A percentile compares a stretch with the other conserved stretches of the same genome.
These are phyloP conservation scores for Talaromyces albobiverticillius DNA, from an alignment of 2,329 filamentous ascomycete species.

Conservation along the genomic window DNA sequence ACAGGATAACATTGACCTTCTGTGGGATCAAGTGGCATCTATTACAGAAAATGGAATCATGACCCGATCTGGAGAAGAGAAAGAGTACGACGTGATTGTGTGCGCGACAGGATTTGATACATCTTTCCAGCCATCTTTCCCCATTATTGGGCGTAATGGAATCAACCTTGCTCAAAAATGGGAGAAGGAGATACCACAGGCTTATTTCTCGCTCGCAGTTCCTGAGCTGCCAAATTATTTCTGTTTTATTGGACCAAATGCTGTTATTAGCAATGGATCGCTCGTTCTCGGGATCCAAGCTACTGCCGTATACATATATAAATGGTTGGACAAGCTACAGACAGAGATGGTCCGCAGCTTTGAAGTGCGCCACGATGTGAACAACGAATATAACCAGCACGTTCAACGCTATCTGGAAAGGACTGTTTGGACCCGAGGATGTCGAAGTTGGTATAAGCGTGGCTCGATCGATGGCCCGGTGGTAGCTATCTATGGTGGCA, in stretches of 20 bases:
- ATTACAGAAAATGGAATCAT: slow-evolving; percentile 1
- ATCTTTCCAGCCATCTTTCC: slow-evolving; percentile 43
- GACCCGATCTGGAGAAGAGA: slow-evolving; percentile 13
- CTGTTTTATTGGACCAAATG: slow-evolving; percentile 29
- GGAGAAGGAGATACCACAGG: slow-evolving; percentile 33
- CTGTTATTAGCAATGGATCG: slow-evolving; percentile 40
- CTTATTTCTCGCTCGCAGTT: slow-evolving; percentile 46
- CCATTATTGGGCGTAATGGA: slow-evolving; percentile 36
- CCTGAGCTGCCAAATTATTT: slow-evolving; percentile 48
- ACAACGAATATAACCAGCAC: slow-evolving; percentile 5
- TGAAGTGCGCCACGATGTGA: not conserved
- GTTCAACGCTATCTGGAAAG: not conserved
- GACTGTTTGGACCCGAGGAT: slow-evolving; percentile 1
- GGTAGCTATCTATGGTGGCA: slow-evolving; percentile 22
- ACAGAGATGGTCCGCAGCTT: slow-evolving; percentile 5
- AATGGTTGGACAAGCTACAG: slow-evolving; percentile 1
- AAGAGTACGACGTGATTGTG: slow-evolving; percentile 22
- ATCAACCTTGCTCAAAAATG: slow-evolving; percentile 45
- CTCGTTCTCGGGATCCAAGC: slow-evolving; percentile 2
- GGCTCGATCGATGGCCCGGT: slow-evolving; percentile 18
- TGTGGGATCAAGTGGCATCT: not conserved
- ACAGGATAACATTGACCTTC: not conserved
- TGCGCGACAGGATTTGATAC: slow-evolving; percentile 42
- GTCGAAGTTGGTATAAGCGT: slow-evolving; percentile 15
- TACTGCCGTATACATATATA: not conserved